phyloP scores from a whole-genome alignment of 352 stramenopile genomes.

The Pelagophyceae sp. region DNA sequence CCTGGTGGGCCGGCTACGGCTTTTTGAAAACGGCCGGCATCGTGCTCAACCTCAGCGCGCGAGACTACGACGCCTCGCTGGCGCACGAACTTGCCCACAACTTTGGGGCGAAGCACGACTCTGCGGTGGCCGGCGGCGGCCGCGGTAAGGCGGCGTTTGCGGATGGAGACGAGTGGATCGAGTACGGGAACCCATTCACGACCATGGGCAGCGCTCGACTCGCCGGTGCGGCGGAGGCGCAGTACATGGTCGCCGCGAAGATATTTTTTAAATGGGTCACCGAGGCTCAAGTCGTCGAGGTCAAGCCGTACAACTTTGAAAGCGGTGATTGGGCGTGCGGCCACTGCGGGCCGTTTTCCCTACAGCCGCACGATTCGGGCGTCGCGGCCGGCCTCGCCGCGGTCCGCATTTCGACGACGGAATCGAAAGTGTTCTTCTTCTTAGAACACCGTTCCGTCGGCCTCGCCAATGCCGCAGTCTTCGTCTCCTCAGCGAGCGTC shows the following conservation, averaged over 20 bases:
- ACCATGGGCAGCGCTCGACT: constrained; percentile 19
- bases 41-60: background rate
- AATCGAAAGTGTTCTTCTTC: background rate
- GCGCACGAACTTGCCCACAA: constrained; percentile 24
- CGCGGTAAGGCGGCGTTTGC: background rate
- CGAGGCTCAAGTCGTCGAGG: no score
- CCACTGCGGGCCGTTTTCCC: no score
- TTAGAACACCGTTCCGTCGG: background rate
- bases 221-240: background rate
- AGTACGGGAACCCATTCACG: constrained; percentile 26
- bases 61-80: background rate
- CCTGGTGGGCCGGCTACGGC: background rate
- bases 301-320: background rate
- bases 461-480: background rate
- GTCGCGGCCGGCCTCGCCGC: no score
- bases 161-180: background rate
- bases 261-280: no score
- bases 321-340: no score
- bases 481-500: background rate
- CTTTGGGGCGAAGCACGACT: constrained; percentile 20
- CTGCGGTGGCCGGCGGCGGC: background rate
- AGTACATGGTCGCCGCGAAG: background rate
- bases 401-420: background rate
- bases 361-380: no score
- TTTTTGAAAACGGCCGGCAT: background rate